Percentiles rank a stretch among this genome's conserved stretches.
Evolutionary conservation across 257 asterid genomes (phyloP).

Genomic region (Plantago elongata): DNA sequence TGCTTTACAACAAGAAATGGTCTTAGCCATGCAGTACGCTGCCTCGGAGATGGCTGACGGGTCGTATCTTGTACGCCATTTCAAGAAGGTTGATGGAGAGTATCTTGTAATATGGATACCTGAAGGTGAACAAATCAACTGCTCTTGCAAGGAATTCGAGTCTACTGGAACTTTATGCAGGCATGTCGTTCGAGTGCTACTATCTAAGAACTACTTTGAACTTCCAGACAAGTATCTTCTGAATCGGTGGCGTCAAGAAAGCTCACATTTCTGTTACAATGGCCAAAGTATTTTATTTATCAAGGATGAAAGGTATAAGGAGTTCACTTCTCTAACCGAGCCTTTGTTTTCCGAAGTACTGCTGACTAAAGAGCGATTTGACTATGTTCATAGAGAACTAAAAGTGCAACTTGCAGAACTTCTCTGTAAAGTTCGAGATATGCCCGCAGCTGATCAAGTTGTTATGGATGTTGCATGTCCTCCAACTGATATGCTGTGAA

Average conservation of each 20-base stretch:
- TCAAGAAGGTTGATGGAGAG: conserved; percentile 55
- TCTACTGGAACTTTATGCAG: conserved; percentile 60
- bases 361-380: conserved; percentile 45
- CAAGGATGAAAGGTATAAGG: conserved; percentile 46
- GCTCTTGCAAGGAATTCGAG: conserved; percentile 70
- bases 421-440: conserved; percentile 39
- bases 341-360: conserved; percentile 53
- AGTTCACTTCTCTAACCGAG: conserved; percentile 45
- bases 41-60: conserved; percentile 59
- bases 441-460: conserved; percentile 43
- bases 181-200: conserved; percentile 62
- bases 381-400: conserved; percentile 48
- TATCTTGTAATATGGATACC: conserved; percentile 53
- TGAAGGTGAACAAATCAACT: conserved; percentile 59
- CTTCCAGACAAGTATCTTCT: conserved; percentile 53
- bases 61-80: conserved; percentile 53
- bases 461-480: conserved; percentile 28
- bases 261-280: conserved; percentile 31
- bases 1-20: conserved; percentile 46
- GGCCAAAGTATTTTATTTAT: conserved; percentile 24
- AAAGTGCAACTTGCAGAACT: conserved; percentile 43
- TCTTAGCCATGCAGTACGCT: conserved; percentile 52
- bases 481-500: conserved; percentile 30
- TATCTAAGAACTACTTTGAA: conserved; percentile 56
- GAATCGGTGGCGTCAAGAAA: conserved; percentile 56